Evolutionary conservation across 2,329 filamentous ascomycete genomes (phyloP), one percentile per base, ranked within the genome.

Genomic region (Ilyonectria mors-panacis): DNA sequence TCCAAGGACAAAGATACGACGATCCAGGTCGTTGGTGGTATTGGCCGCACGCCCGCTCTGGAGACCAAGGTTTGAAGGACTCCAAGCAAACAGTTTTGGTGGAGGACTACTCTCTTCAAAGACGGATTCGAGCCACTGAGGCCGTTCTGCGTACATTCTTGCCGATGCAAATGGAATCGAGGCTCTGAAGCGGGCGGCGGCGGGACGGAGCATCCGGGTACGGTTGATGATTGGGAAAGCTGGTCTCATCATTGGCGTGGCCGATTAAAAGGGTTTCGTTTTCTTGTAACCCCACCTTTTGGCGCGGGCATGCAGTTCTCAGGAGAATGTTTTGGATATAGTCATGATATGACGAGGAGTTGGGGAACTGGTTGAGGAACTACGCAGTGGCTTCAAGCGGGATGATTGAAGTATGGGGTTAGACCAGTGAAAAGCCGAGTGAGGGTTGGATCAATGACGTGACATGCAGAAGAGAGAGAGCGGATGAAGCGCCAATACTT

Each of bases 1-100:
- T 12, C 95, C 95, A 3, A 97, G 82, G 54, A 98, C 86, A 76
- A 96, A 90, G 68, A 97, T 91, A 37, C 91, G 86, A n/a, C 77
- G 77, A 39, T 76, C 55, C 7, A 65, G 59, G 61, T 71, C 70
- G 21, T 64, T 44, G 7, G 59, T 55, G 58, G 53, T 54, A 15
- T 17, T 33, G 15, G 63, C 56, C 17, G 28, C 21, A 7, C 56
- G 39, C 2, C 28, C 59, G 13, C 55, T 12, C 6, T 59, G 33
- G 15, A 62, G 63, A 33, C 66, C 56, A 21, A 82, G 51, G 35
- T 82, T 81, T 42, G 73, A 73, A 2, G 71, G 60, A 5, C 71
- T 71, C 81, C 81, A 83, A 15, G 81, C 78, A 60, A 79, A 83
- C 3, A 83, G 69, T n/a, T 70, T 81, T 10, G 79, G 78, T 0